phyloP scores from a whole-genome alignment of 2,329 filamentous ascomycete genomes.

The Cordyceps javanica region DNA sequence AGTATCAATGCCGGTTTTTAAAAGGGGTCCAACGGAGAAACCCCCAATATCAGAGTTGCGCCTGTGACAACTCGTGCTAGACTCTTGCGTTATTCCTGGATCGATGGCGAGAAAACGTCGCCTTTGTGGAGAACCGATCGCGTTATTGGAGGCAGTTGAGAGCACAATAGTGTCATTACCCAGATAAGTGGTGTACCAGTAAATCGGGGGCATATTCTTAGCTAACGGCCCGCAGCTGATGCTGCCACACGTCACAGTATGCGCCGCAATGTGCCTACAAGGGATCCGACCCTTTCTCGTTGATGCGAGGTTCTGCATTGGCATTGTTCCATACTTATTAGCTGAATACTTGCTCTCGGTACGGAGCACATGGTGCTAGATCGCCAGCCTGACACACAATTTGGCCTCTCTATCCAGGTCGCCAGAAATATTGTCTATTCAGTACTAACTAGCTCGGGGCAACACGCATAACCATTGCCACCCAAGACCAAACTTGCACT shows the following conservation, averaged over 20 bases:
- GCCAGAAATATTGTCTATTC: neutral
- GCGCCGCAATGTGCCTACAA: neutral
- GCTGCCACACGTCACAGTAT: neutral
- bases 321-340: neutral
- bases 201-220: neutral
- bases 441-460: neutral
- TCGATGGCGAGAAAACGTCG: neutral
- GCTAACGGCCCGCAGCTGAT: slow-evolving; percentile 7
- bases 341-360: neutral
- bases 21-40: neutral
- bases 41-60: neutral
- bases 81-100: slow-evolving; percentile 1
- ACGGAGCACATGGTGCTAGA: neutral
- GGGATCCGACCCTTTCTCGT: neutral
- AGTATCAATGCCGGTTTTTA: neutral
- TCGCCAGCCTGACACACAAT: neutral
- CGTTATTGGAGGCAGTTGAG: neutral
- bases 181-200: slow-evolving; percentile 7
- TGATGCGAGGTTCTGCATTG: neutral
- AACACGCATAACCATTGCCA: neutral
- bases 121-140: slow-evolving; percentile 9
- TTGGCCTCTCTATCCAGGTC: neutral
- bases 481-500: neutral
- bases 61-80: neutral
- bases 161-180: neutral